Conservation (phyloP, 805 yeast genomes). For the Yarrowia hollandica region DNA sequence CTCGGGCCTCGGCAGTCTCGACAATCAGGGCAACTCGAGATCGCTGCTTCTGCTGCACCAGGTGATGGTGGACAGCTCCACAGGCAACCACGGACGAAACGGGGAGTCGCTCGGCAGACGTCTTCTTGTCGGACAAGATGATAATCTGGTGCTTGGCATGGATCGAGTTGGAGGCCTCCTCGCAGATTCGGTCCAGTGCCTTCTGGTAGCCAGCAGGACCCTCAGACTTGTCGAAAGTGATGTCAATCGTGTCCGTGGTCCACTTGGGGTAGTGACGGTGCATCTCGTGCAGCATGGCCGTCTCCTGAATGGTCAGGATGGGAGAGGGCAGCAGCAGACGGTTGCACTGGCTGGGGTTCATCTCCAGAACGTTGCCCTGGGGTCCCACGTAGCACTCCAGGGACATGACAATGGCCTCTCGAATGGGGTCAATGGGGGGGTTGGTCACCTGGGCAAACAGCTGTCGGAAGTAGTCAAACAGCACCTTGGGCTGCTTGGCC, state of each 20-base stretch:
- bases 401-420: slow-evolving; percentile 96
- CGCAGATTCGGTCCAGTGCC: slow-evolving; percentile 83
- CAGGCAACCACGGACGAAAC: slow-evolving; percentile 88
- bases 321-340: slow-evolving; percentile 83
- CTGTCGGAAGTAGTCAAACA: slow-evolving; percentile 93
- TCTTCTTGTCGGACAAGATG: slow-evolving; percentile 69
- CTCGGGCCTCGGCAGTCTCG: slow-evolving; percentile 97
- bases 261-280: slow-evolving; percentile 78
- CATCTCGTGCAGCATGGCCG: slow-evolving; percentile 71
- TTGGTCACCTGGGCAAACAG: slow-evolving; percentile 97
- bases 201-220: slow-evolving; percentile 84
- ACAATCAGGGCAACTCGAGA: slow-evolving; percentile 88
- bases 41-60: slow-evolving; percentile 93
- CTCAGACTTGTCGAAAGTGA: slow-evolving; percentile 78
- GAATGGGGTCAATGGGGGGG: slow-evolving; percentile 97
- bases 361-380: slow-evolving; percentile 93
- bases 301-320: slow-evolving; percentile 69
- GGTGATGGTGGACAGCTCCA: slow-evolving; percentile 96
- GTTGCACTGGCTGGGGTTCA: slow-evolving; percentile 90
- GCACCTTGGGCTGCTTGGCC: slow-evolving; percentile 84
- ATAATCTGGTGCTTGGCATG: slow-evolving; percentile 71
- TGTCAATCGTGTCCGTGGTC: slow-evolving; percentile 80
- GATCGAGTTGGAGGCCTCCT: slow-evolving; percentile 83
- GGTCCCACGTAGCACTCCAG: slow-evolving; percentile 97
- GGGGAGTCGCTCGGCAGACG: slow-evolving; percentile 65